Conservation (phyloP, 1,139 yeast species). For the Hyphopichia buzzinii region DNA sequence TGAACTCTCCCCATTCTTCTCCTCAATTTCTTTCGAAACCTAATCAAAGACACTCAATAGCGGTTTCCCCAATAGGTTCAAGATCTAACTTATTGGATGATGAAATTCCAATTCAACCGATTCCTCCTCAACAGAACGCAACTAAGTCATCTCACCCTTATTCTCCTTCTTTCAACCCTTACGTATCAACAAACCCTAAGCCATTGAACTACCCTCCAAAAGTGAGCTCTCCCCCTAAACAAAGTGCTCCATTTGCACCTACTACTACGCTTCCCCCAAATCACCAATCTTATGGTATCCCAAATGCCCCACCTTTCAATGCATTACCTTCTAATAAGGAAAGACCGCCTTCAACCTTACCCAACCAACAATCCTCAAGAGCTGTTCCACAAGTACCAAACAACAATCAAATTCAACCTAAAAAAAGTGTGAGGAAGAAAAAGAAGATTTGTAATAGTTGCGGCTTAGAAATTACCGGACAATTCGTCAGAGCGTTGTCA, state of each 20-base stretch:
- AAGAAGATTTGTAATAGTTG: conserved; percentile 60
- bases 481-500: conserved; percentile 81
- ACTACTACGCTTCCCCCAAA: background rate
- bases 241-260: background rate
- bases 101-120: background rate
- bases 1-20: background rate
- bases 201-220: too few relatives aligned
- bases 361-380: conserved; percentile 1
- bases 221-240: background rate
- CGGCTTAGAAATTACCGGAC: conserved; percentile 67
- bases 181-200: too few relatives aligned
- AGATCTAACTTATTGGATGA: conserved; percentile 3
- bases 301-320: background rate
- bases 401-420: conserved; percentile 4
- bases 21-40: conserved; percentile 7
- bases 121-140: background rate
- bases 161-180: too few relatives aligned
- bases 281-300: too few relatives aligned
- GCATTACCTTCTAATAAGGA: background rate
- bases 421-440: conserved; percentile 21
- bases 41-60: conserved; percentile 15
- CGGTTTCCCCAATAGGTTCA: conserved; percentile 11
- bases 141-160: background rate
- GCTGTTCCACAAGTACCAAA: conserved; percentile 1
- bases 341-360: background rate